Evolutionary conservation across 805 yeast species (phyloP).

Genomic region (Candida jianshihensis): DNA sequence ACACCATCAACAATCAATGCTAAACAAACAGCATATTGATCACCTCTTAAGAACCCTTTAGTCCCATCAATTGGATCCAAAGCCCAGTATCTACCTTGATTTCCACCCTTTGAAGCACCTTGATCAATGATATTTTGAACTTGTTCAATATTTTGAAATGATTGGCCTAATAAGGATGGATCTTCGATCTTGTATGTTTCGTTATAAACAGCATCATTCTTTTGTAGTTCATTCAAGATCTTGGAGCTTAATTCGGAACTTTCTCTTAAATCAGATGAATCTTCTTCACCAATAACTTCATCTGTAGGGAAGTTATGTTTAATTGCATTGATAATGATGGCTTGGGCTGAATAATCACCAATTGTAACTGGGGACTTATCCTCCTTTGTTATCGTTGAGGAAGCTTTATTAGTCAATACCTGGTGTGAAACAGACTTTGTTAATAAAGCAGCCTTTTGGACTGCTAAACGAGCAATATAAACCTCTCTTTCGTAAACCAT

Average conservation of each 20-base stretch:
- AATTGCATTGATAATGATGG: slow-evolving; percentile 81
- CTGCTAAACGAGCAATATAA: slow-evolving; percentile 81
- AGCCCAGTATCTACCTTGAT: slow-evolving; percentile 86
- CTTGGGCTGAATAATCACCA: slow-evolving; percentile 96
- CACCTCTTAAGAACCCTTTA: slow-evolving; percentile 91
- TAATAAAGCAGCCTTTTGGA: slow-evolving; percentile 74
- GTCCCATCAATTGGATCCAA: slow-evolving; percentile 98
- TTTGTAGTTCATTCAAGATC: slow-evolving; percentile 54
- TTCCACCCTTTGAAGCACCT: slow-evolving; percentile 79
- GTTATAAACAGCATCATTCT: slow-evolving; percentile 42
- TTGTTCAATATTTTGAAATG: slow-evolving; percentile 35
- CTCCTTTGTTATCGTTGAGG: slow-evolving; percentile 63
- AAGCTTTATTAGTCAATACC: slow-evolving; percentile 40
- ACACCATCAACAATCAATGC: slow-evolving; percentile 82
- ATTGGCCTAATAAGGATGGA: slow-evolving; percentile 26
- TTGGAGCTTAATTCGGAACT: slow-evolving; percentile 39
- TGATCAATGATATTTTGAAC: slow-evolving; percentile 64
- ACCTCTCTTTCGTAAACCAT: slow-evolving; percentile 58
- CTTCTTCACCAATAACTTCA: slow-evolving; percentile 92
- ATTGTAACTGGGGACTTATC: slow-evolving; percentile 94
- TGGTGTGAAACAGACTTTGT: slow-evolving; percentile 58
- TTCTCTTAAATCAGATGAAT: slow-evolving; percentile 58
- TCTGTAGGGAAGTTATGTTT: slow-evolving; percentile 75
- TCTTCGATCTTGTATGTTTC: slow-evolving; percentile 14
- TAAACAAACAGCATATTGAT: slow-evolving; percentile 93